Conservation (phyloP, 2,329 filamentous ascomycete genomes). For the Stagonosporopsis chrysanthemi region DNA sequence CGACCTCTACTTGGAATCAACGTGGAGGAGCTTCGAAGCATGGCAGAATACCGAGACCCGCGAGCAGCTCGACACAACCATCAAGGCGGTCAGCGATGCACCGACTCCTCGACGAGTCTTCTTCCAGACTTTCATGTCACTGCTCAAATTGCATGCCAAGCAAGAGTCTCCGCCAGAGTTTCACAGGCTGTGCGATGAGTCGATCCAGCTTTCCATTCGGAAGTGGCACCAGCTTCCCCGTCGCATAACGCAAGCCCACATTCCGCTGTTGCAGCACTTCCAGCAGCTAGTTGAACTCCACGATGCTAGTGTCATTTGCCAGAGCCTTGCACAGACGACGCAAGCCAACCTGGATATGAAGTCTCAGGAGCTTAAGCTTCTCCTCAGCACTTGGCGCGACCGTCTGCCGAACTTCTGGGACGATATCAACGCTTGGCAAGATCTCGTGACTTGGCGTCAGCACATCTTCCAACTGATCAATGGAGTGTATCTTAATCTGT, state of each 20-base stretch:
- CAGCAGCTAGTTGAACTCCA: slow-evolving; percentile 97
- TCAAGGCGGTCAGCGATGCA: slow-evolving; percentile 97
- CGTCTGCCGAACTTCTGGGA: slow-evolving; percentile 98
- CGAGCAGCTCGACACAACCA: slow-evolving; percentile 88
- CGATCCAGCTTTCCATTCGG: slow-evolving; percentile 93
- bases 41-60: slow-evolving; percentile 88
- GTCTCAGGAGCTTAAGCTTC: slow-evolving; percentile 91
- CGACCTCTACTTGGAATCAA: slow-evolving; percentile 91
- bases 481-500: slow-evolving; percentile 83
- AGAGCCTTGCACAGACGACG: slow-evolving; percentile 85
- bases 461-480: slow-evolving; percentile 99
- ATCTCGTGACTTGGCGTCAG: slow-evolving; percentile 98
- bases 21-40: slow-evolving; percentile 94
- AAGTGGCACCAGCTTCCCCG: slow-evolving; percentile 99
- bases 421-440: slow-evolving; percentile 99
- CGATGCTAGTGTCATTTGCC: slow-evolving; percentile 95
- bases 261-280: slow-evolving; percentile 95
- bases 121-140: slow-evolving; percentile 97
- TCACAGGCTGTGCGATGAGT: slow-evolving; percentile 90
- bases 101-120: slow-evolving; percentile 93
- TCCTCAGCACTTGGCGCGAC: slow-evolving; percentile 94
- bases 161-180: slow-evolving; percentile 83
- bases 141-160: slow-evolving; percentile 93
- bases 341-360: slow-evolving; percentile 88
- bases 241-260: slow-evolving; percentile 91